A percentile compares a stretch with the other conserved stretches of the same genome.
These are phyloP conservation scores for Heterobasidion annosum DNA, from an alignment of 1,284 basidiomycete species.

Conservation along the genomic window DNA sequence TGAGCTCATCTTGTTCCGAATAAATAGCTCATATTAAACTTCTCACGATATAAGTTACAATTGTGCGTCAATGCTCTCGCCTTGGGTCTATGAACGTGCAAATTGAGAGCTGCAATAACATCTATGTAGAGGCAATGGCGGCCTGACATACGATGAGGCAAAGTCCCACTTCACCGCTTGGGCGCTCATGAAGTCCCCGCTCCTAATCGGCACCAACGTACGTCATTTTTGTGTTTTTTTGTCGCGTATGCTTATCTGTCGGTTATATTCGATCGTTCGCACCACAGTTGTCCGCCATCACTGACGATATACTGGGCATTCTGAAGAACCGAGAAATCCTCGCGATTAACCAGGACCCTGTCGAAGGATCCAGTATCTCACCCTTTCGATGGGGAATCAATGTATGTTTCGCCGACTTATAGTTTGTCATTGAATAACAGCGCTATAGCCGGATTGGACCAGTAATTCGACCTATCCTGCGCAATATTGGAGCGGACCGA, in stretches of 20 bases:
- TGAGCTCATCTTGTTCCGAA: background rate
- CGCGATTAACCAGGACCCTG: constrained; percentile 36
- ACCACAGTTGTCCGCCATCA: constrained; percentile 25
- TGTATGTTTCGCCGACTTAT: constrained; percentile 19
- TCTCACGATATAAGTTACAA: constrained; percentile 10
- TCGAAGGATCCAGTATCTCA: constrained; percentile 28
- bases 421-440: background rate
- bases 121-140: constrained; percentile 40
- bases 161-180: constrained; percentile 60
- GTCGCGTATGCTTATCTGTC: constrained; percentile 9
- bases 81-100: background rate
- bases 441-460: constrained; percentile 36
- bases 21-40: background rate
- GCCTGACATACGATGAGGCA: constrained; percentile 46
- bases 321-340: constrained; percentile 30
- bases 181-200: constrained; percentile 55
- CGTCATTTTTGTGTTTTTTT: background rate
- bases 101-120: background rate
- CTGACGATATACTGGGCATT: constrained; percentile 24
- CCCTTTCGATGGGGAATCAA: constrained; percentile 41
- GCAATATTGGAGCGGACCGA: constrained; percentile 44
- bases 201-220: constrained; percentile 36
- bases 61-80: background rate
- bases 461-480: constrained; percentile 36
- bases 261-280: background rate